Evolutionary conservation across 495 filamentous ascomycete genomes (phyloP).

Genomic region (Podospora tetraspora): DNA sequence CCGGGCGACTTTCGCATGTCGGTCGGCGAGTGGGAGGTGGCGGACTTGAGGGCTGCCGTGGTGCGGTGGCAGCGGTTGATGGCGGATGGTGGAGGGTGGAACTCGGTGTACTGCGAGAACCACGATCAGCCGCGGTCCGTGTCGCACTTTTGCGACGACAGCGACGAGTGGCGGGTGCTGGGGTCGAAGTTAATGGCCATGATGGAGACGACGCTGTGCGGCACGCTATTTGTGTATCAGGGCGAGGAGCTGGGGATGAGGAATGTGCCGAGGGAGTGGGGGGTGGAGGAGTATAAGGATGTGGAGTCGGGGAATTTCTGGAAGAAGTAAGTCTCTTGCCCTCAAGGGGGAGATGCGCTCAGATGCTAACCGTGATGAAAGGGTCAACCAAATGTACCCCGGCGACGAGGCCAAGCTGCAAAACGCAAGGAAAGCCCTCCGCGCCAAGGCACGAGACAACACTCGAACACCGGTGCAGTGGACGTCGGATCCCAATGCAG

Average conservation of each 20-base stretch:
- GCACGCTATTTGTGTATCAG: conserved; percentile 58
- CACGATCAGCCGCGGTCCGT: conserved; percentile 60
- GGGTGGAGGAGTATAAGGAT: conserved; percentile 61
- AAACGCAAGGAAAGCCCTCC: not conserved
- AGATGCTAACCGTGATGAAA: not conserved
- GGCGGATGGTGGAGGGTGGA: conserved; percentile 59
- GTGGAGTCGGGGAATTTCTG: conserved; percentile 40
- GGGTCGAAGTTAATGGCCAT: conserved; percentile 61
- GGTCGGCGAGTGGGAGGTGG: conserved; percentile 21
- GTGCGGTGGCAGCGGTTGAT: conserved; percentile 56
- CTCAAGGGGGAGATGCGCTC: not conserved
- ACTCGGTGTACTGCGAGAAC: conserved; percentile 62
- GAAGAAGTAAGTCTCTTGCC: conserved; percentile 2
- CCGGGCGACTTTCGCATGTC: conserved; percentile 50
- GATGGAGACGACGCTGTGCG: conserved; percentile 39
- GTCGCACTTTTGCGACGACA: conserved; percentile 49
- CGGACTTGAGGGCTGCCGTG: conserved; percentile 50
- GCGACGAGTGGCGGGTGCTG: conserved; percentile 40
- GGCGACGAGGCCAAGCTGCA: not conserved
- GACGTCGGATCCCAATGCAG: conserved; percentile 46
- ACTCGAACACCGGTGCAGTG: conserved; percentile 58
- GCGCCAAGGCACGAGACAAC: conserved; percentile 52
- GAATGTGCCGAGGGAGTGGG: conserved; percentile 58
- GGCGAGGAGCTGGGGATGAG: conserved; percentile 67
- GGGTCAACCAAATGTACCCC: conserved; percentile 6